Conservation (phyloP, 2,329 filamentous ascomycete species). For the Bipolaris sorokiniana region DNA sequence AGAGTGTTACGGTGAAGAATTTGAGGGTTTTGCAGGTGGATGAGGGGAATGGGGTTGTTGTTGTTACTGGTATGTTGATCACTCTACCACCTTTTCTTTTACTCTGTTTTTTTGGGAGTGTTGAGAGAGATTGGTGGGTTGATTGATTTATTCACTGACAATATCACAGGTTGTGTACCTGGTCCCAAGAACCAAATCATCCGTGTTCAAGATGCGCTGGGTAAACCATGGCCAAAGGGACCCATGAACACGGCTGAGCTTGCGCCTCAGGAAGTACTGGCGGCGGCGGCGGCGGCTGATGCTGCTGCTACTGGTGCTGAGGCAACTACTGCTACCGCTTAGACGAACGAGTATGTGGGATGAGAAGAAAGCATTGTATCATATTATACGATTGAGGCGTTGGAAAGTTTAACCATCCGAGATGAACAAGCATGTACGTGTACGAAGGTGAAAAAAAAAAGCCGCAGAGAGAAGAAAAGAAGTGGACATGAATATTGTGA, state of each 20-base stretch:
- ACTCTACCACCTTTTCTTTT: not conserved
- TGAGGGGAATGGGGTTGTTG: constrained; percentile 81
- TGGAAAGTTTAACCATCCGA: no score
- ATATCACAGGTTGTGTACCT: constrained; percentile 67
- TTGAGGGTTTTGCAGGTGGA: constrained; percentile 88
- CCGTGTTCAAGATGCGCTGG: constrained; percentile 86
- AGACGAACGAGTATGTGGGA: not conserved
- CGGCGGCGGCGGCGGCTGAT: constrained; percentile 14
- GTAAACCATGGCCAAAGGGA: constrained; percentile 75
- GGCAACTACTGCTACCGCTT: constrained; percentile 15
- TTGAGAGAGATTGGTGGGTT: no score
- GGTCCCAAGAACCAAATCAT: constrained; percentile 88
- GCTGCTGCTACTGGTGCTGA: constrained; percentile 9
- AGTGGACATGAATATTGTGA: no score
- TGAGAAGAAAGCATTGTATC: constrained; percentile 10
- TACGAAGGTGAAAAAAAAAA: no score
- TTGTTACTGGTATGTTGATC: constrained; percentile 73
- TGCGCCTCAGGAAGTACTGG: constrained; percentile 16
- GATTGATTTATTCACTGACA: not conserved
- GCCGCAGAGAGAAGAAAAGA: no score
- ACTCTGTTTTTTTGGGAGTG: not conserved
- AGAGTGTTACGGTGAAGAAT: constrained; percentile 89
- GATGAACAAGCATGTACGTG: no score
- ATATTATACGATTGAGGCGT: constrained; percentile 6
- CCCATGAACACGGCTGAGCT: constrained; percentile 41